Evolutionary conservation across 257 asterid genomes (phyloP), one percentile per base, ranked within the genome.

Genomic region (Gentiana dahurica): DNA sequence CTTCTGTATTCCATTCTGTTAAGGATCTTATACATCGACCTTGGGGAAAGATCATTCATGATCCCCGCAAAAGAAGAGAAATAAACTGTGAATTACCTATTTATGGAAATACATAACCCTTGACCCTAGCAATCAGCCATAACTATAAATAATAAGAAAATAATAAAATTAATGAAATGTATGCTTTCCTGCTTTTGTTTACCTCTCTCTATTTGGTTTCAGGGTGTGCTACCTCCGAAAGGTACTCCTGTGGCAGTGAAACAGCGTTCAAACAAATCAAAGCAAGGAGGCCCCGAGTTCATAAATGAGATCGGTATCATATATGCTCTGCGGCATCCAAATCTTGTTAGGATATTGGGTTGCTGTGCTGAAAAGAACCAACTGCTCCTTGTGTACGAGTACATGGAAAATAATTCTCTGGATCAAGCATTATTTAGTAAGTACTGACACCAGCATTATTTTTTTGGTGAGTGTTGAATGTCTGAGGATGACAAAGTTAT

Each of bases 301-400:
- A 54, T 63, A 3, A 63, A 38, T 53, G 74, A 69, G 59, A 59
- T 69, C 33, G 62, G 67, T 15, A 54, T 51, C 4, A 69, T 52
- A 36, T 57, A 64, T 54, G 62, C 68, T 37, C 53, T 57, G 38
- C 56, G 64, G 8, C 68, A 69, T 58, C 74, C 74, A 1, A 53
- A 69, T 63, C 69, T 69, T 49, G 65, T 63, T 12, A 58, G n/a
- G 55, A 45, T 63, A 47, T 5, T 54, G 59, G 75, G 75, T 55
- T 65, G 59, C 2, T 65, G 64, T 55, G 55, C 39, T n/a, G 57
- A 69, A 57, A 53, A 50, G 13, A 47, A 49, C 5, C 57, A 58
- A 53, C 55, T 69, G 50, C 69, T 69, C 39, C 46, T 41, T 5
- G 46, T 41, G 6, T 41, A 41, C 46, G 54, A 68, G 57, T 66